phyloP scores from a whole-genome alignment of 129 eudicot species.

The Apium graveolens region DNA sequence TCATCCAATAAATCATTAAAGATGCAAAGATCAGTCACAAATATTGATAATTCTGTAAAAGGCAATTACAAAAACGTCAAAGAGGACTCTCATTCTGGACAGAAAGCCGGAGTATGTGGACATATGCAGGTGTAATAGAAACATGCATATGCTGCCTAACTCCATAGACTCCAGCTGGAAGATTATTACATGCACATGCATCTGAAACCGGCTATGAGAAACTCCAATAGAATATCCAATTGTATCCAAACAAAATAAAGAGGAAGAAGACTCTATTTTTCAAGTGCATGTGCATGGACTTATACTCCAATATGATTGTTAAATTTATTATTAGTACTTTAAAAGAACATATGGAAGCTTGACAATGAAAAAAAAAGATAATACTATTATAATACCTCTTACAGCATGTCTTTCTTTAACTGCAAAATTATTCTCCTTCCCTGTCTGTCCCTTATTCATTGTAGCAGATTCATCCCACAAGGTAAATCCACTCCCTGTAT shows the following conservation, averaged over 20 bases:
- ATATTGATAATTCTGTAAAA: background rate
- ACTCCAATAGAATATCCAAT: conserved; percentile 1
- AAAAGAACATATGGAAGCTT: conserved; percentile 1
- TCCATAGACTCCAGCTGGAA: background rate
- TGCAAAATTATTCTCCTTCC: conserved; percentile 76
- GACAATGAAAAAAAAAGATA: background rate
- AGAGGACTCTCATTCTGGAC: background rate
- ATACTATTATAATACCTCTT: conserved; percentile 39
- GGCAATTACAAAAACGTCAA: background rate
- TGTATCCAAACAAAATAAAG: background rate
- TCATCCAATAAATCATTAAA: background rate
- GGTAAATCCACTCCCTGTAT: conserved; percentile 73
- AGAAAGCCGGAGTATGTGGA: background rate
- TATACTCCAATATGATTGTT: background rate
- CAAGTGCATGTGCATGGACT: conserved; percentile 7
- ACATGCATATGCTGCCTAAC: background rate
- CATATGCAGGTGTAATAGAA: background rate
- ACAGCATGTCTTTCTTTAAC: conserved; percentile 31
- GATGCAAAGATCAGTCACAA: background rate
- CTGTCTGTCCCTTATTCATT: conserved; percentile 69
- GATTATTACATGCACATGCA: conserved; percentile 12
- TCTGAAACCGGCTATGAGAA: background rate
- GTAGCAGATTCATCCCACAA: conserved; percentile 70
- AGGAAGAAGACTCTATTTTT: background rate
- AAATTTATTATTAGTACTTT: background rate